Base-by-base conservation (phyloP, 768 basidiomycete species). In the Lactarius psammicola region DNA sequence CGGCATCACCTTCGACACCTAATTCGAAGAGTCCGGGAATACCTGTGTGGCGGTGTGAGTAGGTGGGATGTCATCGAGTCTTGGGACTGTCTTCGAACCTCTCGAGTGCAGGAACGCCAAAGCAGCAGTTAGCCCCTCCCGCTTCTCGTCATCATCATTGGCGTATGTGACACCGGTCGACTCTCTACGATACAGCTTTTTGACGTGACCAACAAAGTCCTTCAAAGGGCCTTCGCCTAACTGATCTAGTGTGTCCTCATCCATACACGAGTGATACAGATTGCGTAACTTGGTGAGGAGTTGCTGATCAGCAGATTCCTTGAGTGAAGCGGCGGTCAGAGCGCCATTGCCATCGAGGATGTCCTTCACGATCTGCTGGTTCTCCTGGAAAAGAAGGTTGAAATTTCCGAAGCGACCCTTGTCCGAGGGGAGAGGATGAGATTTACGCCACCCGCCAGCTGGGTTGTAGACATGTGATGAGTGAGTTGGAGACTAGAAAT, bases 401-500 rank as follows among this genome's bases (percentile, higher is more conserved):
- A 95, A 95, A 30, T 84, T 82, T 46, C 88, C 90, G 70, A 82
- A 88, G 62, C 79, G 80, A 40, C 87, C 84, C 73, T 92, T 92
- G 75, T 92, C 94, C 0, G 92, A 87, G 1, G 97, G 96, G 51
- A 99, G 81, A 36, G 92, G 90, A 74, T 98, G 87, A 0, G 80
- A 77, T 49, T 83, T 84, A 23, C 90, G 80, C 96, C 96, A 99
- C 15, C 94, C 94, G 20, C 93, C 92, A 72, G 89, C 92, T 95
- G 61, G 18, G 15, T 34, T 7, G 56, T 59, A 44, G 60, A 63
- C 18, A 56, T 62, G 46, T 23, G 44, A 7, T 60, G 20, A 44
- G 9, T 26, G 49, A 26, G n/a, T 28, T 28, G 49, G 23, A 49
- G 36, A 34, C 31, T 40, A 59, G 40, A 30, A 57, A n/a, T 53